A percentile compares a stretch with the other conserved stretches of the same genome.
phyloP scores from a whole-genome alignment of 2,329 filamentous ascomycete species.

The Colletotrichum tanaceti region DNA sequence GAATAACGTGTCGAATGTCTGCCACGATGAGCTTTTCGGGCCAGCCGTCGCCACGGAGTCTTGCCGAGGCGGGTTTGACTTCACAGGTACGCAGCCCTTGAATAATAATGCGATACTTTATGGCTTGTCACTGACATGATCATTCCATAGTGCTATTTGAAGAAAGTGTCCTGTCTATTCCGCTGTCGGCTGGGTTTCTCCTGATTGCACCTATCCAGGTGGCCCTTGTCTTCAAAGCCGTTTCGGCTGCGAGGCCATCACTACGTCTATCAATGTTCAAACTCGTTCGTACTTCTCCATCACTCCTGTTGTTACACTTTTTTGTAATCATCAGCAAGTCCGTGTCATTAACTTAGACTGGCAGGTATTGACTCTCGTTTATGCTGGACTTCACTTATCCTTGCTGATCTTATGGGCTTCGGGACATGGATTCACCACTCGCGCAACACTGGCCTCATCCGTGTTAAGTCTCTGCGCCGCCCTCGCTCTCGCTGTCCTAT shows the following conservation, averaged over 20 bases:
- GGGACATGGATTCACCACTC: constrained; percentile 27
- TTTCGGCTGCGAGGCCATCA: constrained; percentile 23
- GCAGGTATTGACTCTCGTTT: constrained; percentile 19
- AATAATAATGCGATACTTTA: constrained; percentile 13
- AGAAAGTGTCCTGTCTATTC: constrained; percentile 24
- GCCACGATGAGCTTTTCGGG: constrained; percentile 27
- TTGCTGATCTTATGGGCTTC: constrained; percentile 24
- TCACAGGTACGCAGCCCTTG: constrained; percentile 24
- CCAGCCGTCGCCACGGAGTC: constrained; percentile 21
- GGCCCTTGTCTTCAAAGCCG: constrained; percentile 21
- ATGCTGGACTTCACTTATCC: constrained; percentile 21
- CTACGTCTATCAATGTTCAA: constrained; percentile 25
- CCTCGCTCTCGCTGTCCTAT: constrained; percentile 17
- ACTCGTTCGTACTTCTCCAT: constrained; percentile 18
- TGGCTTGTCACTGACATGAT: constrained; percentile 22
- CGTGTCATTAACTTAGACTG: constrained; percentile 24
- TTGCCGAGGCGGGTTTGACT: constrained; percentile 23
- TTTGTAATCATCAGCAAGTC: constrained; percentile 13
- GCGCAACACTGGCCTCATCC: constrained; percentile 23
- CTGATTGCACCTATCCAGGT: constrained; percentile 23
- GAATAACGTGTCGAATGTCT: constrained; percentile 28
- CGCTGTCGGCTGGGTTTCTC: constrained; percentile 21
- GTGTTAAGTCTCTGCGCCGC: constrained; percentile 24
- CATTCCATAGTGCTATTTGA: constrained; percentile 19
- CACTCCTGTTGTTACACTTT: constrained; percentile 11